These are phyloP conservation scores for Nicotiana paniculata DNA, from an alignment of 257 asterid genomes.

Conservation along the genomic window DNA sequence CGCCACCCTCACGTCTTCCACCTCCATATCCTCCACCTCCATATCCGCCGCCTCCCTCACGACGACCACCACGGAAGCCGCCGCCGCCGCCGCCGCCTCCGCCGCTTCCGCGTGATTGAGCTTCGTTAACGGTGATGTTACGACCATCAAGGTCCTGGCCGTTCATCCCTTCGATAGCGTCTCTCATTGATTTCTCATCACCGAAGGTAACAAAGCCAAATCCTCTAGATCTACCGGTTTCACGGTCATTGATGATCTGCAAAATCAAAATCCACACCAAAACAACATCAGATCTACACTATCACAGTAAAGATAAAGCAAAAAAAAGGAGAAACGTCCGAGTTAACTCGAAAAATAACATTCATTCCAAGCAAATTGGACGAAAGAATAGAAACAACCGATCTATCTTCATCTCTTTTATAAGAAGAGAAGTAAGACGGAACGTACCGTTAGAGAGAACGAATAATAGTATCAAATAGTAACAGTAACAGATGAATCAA, in stretches of 20 bases:
- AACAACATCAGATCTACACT: slow-evolving; percentile 15
- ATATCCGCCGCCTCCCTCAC: slow-evolving; percentile 13
- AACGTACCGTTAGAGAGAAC: slow-evolving; percentile 68
- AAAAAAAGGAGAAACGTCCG: not conserved
- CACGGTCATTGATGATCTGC: slow-evolving; percentile 80
- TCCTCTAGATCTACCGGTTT: slow-evolving; percentile 91
- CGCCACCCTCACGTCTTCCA: slow-evolving; percentile 19
- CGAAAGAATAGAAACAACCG: not conserved
- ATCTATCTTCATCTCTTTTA: slow-evolving; percentile 57
- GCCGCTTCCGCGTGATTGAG: slow-evolving; percentile 69
- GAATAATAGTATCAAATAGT: slow-evolving; percentile 38
- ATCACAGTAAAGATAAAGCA: not conserved
- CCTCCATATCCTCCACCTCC: slow-evolving; percentile 13
- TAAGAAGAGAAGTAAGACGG: slow-evolving; percentile 51
- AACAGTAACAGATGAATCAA: slow-evolving; percentile 25
- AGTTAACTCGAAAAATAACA: no score
- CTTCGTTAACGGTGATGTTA: slow-evolving; percentile 78
- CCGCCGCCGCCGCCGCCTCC: slow-evolving; percentile 40
- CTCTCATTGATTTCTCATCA: slow-evolving; percentile 64
- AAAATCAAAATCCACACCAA: not conserved
- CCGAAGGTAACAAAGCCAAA: slow-evolving; percentile 82
- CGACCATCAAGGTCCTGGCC: slow-evolving; percentile 86
- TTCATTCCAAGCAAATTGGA: no score
- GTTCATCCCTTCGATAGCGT: slow-evolving; percentile 67
- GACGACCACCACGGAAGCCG: slow-evolving; percentile 15